Base-by-base conservation (phyloP, 2,329 filamentous ascomycete genomes). In the Fusarium sp. region DNA sequence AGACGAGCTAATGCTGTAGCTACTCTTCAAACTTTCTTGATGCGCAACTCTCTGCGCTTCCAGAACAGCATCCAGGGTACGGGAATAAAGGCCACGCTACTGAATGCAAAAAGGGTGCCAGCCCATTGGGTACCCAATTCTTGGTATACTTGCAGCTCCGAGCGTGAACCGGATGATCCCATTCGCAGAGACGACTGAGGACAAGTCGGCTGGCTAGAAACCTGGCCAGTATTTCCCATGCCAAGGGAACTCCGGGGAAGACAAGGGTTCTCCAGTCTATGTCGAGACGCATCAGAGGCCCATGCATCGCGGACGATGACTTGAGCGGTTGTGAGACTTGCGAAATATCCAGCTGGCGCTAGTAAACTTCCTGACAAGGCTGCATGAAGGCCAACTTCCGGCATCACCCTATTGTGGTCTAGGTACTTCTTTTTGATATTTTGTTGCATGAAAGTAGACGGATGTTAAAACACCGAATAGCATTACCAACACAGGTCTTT, bases 231-330 rank as follows among this genome's bases (percentile, higher is more conserved):
- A 44, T 57, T 9, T 44, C 54, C 38, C 54, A 48, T 13, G 47
- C 56, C 11, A 60, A 60, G 1, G 56, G 47, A 1, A 57, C 29
- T 2, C 56, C 56, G 2, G 52, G 42, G 5, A 57, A 32, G 4
- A 57, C 53, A 11, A 47, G 52, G 13, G 52, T 47, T n/a, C 51
- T 52, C 56, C 56, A 59, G 19, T 19, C 19, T 19, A 13, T 57
- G 53, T 2, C 51, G 35, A 13, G 41, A 51, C 29, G 33, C 27
- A 13, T 27, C 11, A 7, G 56, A 46, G n/a, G 25, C 10, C 56
- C 56, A 60, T 9, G 56, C 56, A n/a, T 57, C 13, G 19, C 4
- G 21, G 1, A 4, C 6, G 8, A 7, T 10, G 4, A 7, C 6
- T 9, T 4, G 4, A 3, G 23, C 23, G 6, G 29, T 32, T 11